These are phyloP conservation scores for Trifolium pratense DNA, from an alignment of 306 rosid genomes.

Conservation along the genomic window DNA sequence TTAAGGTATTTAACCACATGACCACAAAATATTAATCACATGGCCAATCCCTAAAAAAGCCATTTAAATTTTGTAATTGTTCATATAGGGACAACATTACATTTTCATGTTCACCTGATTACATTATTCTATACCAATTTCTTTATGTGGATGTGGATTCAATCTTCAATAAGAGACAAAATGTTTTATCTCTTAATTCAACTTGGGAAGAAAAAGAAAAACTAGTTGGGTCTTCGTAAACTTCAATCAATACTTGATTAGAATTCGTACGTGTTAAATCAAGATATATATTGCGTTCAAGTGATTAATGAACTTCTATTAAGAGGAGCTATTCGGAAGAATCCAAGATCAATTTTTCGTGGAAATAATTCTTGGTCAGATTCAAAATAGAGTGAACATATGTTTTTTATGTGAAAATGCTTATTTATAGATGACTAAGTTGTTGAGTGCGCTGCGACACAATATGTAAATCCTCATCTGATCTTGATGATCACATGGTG, in stretches of 20 bases:
- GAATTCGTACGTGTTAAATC: too few relatives aligned
- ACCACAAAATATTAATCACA: neutral
- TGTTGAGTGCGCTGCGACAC: too few relatives aligned
- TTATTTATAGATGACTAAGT: too few relatives aligned
- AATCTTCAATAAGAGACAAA: conserved; percentile 9
- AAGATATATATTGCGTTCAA: too few relatives aligned
- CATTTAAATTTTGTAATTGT: neutral
- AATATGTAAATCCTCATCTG: too few relatives aligned
- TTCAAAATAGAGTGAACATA: too few relatives aligned
- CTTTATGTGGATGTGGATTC: neutral
- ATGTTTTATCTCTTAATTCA: neutral
- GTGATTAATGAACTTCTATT: too few relatives aligned
- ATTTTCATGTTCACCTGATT: conserved; percentile 1
- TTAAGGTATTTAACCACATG: neutral
- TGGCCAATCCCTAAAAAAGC: neutral
- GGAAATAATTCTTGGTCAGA: too few relatives aligned
- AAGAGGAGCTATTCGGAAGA: too few relatives aligned
- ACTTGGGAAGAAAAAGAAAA: neutral
- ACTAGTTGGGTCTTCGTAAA: neutral
- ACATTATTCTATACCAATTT: neutral
- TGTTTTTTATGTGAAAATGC: too few relatives aligned
- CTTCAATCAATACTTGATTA: neutral
- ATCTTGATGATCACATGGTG: too few relatives aligned
- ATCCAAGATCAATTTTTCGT: too few relatives aligned
- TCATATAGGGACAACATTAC: neutral